A percentile compares a stretch with the other conserved stretches of the same genome.
Evolutionary conservation across 1,284 basidiomycete species (phyloP).

Genomic region (Coniferiporia sulphurascens): DNA sequence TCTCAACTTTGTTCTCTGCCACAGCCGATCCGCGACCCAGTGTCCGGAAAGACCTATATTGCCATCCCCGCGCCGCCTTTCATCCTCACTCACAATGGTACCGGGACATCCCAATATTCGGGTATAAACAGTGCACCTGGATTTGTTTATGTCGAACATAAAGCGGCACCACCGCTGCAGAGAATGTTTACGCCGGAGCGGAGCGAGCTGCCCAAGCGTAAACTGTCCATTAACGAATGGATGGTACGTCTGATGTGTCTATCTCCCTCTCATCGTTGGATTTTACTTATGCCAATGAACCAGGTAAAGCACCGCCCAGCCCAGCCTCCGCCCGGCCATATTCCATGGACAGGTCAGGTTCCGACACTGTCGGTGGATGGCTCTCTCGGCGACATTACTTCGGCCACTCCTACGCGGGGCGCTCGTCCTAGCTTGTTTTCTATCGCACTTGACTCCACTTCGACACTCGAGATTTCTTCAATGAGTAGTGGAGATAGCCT

Average conservation of each 20-base stretch:
- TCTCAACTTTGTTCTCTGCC: conserved; percentile 10
- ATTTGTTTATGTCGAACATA: conserved; percentile 14
- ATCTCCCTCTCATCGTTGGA: not conserved
- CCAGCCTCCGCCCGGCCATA: conserved; percentile 14
- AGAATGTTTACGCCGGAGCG: not conserved
- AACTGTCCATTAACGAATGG: conserved; percentile 10
- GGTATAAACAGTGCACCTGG: not conserved
- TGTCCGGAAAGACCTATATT: conserved; percentile 17
- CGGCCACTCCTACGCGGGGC: not conserved
- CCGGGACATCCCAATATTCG: not conserved
- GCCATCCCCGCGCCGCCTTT: conserved; percentile 18
- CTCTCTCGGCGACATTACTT: not conserved
- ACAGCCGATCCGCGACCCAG: conserved; percentile 14
- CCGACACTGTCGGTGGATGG: not conserved
- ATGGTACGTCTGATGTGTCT: conserved; percentile 4
- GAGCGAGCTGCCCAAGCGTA: not conserved
- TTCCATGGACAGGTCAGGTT: conserved; percentile 15
- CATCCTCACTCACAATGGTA: conserved; percentile 1
- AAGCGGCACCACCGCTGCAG: not conserved
- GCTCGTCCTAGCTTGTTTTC: not conserved
- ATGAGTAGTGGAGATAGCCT: conserved; percentile 1
- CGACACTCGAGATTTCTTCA: conserved; percentile 5
- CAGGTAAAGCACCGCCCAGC: not conserved
- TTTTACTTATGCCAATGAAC: not conserved
- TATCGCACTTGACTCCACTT: not conserved